phyloP scores from a whole-genome alignment of 306 rosid species.

The Malus fusca region DNA sequence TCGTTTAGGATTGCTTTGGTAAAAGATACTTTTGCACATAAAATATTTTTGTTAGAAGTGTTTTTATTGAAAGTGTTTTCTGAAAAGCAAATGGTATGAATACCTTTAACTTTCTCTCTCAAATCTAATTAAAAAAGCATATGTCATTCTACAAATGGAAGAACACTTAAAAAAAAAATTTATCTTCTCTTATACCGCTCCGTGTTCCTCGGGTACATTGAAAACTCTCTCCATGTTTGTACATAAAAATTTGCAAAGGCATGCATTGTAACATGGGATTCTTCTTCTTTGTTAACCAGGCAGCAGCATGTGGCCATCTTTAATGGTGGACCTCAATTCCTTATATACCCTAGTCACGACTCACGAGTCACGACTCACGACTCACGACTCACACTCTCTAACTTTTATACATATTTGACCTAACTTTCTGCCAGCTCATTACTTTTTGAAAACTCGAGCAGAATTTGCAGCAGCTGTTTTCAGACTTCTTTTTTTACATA shows the following conservation, averaged over 20 bases:
- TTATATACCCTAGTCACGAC: conserved; percentile 24
- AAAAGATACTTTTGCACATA: too few species aligned
- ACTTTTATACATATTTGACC: conserved; percentile 33
- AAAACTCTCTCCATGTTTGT: too few species aligned
- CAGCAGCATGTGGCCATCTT: conserved; percentile 59
- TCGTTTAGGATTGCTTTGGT: too few species aligned
- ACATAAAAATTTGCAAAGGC: too few species aligned
- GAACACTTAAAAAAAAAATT: too few species aligned
- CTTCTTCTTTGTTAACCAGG: conserved; percentile 12
- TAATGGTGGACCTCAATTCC: conserved; percentile 19
- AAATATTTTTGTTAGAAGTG: too few species aligned
- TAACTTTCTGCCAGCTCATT: conserved; percentile 19
- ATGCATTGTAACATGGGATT: not conserved
- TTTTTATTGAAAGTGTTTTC: too few species aligned
- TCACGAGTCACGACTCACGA: too few species aligned
- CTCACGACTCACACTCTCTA: conserved; percentile 17
- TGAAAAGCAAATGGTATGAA: too few species aligned
- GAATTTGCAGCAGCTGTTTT: not conserved
- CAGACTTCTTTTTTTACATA: not conserved
- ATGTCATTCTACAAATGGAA: too few species aligned
- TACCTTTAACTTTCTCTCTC: not conserved
- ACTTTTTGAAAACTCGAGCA: not conserved
- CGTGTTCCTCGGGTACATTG: rapidly evolving
- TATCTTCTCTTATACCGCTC: too few species aligned
- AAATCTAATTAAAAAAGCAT: too few species aligned